These are phyloP conservation scores for Claviceps monticola DNA, from an alignment of 2,329 filamentous ascomycete genomes.

Conservation along the genomic window DNA sequence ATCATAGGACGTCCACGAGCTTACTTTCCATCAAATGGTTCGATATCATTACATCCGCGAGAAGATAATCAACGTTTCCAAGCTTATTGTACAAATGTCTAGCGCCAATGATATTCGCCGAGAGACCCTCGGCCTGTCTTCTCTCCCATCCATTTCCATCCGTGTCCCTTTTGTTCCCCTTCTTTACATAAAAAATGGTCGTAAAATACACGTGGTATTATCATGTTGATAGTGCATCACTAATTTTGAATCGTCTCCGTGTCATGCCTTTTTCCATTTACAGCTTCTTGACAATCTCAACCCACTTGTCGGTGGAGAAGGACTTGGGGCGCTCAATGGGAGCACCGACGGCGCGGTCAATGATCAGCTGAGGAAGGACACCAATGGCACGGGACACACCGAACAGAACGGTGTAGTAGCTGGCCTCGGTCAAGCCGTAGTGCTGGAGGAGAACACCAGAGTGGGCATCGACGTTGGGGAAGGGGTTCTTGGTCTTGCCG, in stretches of 20 bases:
- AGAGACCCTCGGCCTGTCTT: constrained; percentile 9
- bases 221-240: not conserved
- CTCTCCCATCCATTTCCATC: not conserved
- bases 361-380: constrained; percentile 98
- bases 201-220: not conserved
- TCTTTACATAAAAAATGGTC: not conserved
- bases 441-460: constrained; percentile 98
- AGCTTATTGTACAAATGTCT: constrained; percentile 13
- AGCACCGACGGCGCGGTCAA: constrained; percentile 91
- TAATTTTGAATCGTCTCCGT: not conserved
- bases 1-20: no score
- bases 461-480: constrained; percentile 97
- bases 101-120: constrained; percentile 10
- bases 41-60: constrained; percentile 6
- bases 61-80: constrained; percentile 8
- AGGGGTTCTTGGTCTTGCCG: constrained; percentile 99
- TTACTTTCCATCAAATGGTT: not conserved
- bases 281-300: constrained; percentile 85
- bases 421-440: constrained; percentile 97
- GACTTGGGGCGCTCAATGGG: constrained; percentile 98
- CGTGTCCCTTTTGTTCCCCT: not conserved
- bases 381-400: constrained; percentile 96
- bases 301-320: constrained; percentile 94
- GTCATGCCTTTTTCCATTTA: constrained; percentile 34
- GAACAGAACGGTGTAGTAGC: constrained; percentile 99